Conservation (phyloP, 2,329 filamentous ascomycete genomes). For the Xylaria sp. region DNA sequence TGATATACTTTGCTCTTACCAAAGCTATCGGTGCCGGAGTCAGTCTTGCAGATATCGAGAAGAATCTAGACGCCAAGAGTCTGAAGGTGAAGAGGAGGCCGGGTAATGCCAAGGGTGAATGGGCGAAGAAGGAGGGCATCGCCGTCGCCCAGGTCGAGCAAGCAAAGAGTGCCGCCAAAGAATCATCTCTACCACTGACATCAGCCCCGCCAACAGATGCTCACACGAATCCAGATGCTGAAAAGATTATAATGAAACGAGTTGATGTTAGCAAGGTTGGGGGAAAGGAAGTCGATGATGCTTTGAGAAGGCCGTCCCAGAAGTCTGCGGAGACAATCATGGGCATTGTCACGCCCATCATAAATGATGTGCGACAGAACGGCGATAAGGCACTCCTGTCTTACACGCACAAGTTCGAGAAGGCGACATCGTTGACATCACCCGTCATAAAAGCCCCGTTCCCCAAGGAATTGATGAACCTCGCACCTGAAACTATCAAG, state of each 20-base stretch:
- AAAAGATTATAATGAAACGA: conserved; percentile 81
- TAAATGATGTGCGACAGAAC: conserved; percentile 80
- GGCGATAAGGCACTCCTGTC: conserved; percentile 89
- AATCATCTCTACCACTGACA: conserved; percentile 42
- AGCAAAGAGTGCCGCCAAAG: conserved; percentile 44
- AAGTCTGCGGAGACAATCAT: conserved; percentile 94
- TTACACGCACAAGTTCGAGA: conserved; percentile 98
- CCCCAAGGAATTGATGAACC: conserved; percentile 81
- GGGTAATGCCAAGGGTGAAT: conserved; percentile 93
- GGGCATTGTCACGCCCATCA: conserved; percentile 88
- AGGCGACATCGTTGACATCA: conserved; percentile 86
- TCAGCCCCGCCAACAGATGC: conserved; percentile 48
- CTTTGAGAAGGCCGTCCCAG: conserved; percentile 87
- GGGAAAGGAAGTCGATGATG: conserved; percentile 69
- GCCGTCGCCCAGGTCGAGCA: conserved; percentile 44
- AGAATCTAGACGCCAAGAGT: conserved; percentile 91
- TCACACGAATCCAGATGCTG: conserved; percentile 45
- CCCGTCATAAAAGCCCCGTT: conserved; percentile 92
- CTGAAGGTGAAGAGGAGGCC: conserved; percentile 92
- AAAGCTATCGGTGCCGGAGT: conserved; percentile 88
- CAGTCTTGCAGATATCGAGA: conserved; percentile 85
- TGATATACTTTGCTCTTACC: conserved; percentile 94
- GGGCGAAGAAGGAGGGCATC: conserved; percentile 83
- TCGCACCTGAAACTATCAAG: conserved; percentile 80
- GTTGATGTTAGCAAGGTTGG: conserved; percentile 72